A percentile compares a stretch with the other conserved stretches of the same genome.
These are phyloP conservation scores for Prunus mume DNA, from an alignment of 306 rosid species.

Conservation along the genomic window DNA sequence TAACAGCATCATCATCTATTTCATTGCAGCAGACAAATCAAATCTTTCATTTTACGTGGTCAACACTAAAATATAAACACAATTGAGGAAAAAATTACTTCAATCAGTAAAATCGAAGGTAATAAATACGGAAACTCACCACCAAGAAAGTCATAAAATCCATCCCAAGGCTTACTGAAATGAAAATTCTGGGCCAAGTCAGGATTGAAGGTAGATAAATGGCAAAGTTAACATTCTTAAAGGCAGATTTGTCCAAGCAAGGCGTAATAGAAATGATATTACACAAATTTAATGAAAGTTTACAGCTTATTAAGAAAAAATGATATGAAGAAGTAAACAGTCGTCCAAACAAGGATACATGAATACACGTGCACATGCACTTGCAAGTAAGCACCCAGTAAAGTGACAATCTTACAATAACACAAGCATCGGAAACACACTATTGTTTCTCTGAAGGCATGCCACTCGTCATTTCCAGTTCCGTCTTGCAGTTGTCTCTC, in stretches of 20 bases:
- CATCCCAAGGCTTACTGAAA: constrained; percentile 2
- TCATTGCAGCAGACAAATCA: neutral
- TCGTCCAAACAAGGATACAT: constrained; percentile 4
- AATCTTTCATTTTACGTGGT: neutral
- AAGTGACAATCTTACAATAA: constrained; percentile 33
- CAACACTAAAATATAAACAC: neutral
- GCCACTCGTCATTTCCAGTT: constrained; percentile 50
- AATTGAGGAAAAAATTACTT: neutral
- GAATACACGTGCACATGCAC: constrained; percentile 7
- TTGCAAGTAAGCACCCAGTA: constrained; percentile 14
- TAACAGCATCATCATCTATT: neutral
- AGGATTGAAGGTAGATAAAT: neutral
- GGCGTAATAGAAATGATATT: neutral
- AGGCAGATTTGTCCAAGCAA: neutral
- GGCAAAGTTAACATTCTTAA: neutral
- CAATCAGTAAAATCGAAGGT: neutral
- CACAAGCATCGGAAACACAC: constrained; percentile 18
- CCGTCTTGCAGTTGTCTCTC: constrained; percentile 81
- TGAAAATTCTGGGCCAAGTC: neutral
- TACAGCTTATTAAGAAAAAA: constrained; percentile 10
- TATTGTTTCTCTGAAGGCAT: constrained; percentile 45
- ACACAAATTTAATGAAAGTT: neutral
- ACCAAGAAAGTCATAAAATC: neutral
- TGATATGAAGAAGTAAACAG: neutral
- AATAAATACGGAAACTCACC: neutral